Conservation (phyloP, 2,329 filamentous ascomycete species). For the Sclerotinia minor region DNA sequence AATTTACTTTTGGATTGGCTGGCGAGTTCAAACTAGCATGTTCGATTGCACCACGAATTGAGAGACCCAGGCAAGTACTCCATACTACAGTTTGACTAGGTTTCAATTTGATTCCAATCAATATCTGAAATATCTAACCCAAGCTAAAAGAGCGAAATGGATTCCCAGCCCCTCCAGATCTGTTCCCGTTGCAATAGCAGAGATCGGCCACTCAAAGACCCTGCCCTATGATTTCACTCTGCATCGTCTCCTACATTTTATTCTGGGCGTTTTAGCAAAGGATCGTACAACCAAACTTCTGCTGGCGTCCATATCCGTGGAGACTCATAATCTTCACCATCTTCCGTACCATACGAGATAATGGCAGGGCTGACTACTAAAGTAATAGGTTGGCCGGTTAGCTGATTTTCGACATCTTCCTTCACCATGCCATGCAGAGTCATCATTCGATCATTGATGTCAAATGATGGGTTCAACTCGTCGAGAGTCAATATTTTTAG, state of each 20-base stretch:
- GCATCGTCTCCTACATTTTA: not conserved
- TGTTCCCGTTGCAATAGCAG: not conserved
- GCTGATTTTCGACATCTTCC: constrained; percentile 26
- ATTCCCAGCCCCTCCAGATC: not conserved
- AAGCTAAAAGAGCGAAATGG: not conserved
- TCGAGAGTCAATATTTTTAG: constrained; percentile 25
- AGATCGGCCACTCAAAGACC: not conserved
- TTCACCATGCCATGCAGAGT: constrained; percentile 24
- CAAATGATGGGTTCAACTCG: constrained; percentile 18
- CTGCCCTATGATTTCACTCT: too few relatives aligned
- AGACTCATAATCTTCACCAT: constrained; percentile 29
- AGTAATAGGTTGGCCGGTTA: constrained; percentile 26
- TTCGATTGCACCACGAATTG: not conserved
- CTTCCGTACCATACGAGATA: constrained; percentile 26
- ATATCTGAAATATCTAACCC: not conserved
- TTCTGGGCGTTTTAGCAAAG: not conserved
- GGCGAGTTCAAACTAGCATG: not conserved
- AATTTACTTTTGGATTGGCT: not conserved
- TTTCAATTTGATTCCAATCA: not conserved
- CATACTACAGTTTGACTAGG: not conserved
- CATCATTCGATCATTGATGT: constrained; percentile 16
- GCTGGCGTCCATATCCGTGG: constrained; percentile 27
- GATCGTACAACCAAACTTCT: constrained; percentile 27
- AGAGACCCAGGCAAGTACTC: not conserved
- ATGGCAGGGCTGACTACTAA: constrained; percentile 29